Evolutionary conservation across 2,329 filamentous ascomycete species (phyloP).

Genomic region (Exophiala spinifera): DNA sequence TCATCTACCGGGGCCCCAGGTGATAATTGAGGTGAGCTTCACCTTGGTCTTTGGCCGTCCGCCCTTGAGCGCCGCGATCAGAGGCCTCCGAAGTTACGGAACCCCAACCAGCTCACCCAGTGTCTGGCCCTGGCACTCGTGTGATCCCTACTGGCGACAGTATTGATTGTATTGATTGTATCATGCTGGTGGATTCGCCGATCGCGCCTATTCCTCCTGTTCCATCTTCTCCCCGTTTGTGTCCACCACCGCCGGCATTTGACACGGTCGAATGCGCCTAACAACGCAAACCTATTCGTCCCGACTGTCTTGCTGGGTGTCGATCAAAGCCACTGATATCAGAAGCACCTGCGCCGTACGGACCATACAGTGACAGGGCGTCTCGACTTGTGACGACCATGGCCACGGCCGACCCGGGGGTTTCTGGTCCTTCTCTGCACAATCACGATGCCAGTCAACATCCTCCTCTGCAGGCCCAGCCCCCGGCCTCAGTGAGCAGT

Average conservation of each 20-base stretch:
- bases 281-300: not conserved
- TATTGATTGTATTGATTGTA: not conserved
- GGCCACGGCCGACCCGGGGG: conserved; percentile 4
- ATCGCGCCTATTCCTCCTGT: not conserved
- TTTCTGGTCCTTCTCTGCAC: conserved; percentile 4
- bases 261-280: not conserved
- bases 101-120: no score
- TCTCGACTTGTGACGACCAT: conserved; percentile 13
- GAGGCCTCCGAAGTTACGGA: no score
- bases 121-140: no score
- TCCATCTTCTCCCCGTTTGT: not conserved
- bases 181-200: not conserved
- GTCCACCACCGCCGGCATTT: not conserved
- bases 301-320: not conserved
- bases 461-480: not conserved
- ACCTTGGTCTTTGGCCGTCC: no score
- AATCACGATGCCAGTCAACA: conserved; percentile 12
- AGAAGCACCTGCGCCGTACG: not conserved
- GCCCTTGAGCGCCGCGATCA: no score
- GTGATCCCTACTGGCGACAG: no score
- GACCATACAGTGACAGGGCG: not conserved
- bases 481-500: conserved; percentile 3
- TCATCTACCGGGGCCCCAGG: not conserved
- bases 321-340: conserved; percentile 4
- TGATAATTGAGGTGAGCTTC: no score